Percentiles rank a stretch among this genome's conserved stretches.
Evolutionary conservation across 805 yeast genomes (phyloP).

Genomic region (Yarrowia phangngaensis): DNA sequence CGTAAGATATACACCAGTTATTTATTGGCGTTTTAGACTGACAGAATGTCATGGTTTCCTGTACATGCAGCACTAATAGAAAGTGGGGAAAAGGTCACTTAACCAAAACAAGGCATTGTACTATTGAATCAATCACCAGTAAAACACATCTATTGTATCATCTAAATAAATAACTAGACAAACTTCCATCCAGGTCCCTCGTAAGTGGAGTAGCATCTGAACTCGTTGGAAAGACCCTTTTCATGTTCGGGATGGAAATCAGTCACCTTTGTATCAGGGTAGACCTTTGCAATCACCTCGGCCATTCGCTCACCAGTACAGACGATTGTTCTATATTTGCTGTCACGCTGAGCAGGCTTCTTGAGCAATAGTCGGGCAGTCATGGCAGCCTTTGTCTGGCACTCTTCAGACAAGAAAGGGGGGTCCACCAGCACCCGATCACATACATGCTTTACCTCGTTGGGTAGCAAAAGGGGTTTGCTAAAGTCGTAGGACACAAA

Average conservation of each 20-base stretch:
- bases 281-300: conserved; percentile 54
- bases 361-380: conserved; percentile 60
- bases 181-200: conserved; percentile 69
- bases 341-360: conserved; percentile 28
- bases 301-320: conserved; percentile 91
- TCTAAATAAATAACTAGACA: too few relatives aligned
- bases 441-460: conserved; percentile 54
- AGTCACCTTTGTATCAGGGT: conserved; percentile 64
- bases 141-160: too few relatives aligned
- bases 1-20: too few relatives aligned
- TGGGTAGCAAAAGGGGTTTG: conserved; percentile 59
- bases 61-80: too few relatives aligned
- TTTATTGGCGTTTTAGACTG: too few relatives aligned
- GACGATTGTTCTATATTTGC: conserved; percentile 46
- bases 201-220: conserved; percentile 75
- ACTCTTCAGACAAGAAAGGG: conserved; percentile 76
- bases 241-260: conserved; percentile 73
- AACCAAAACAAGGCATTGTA: too few relatives aligned
- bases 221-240: conserved; percentile 83
- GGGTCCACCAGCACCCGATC: conserved; percentile 80
- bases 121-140: too few relatives aligned
- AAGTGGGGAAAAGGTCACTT: too few relatives aligned
- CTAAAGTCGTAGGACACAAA: conserved; percentile 76
- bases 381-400: conserved; percentile 65
- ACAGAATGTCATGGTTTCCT: too few relatives aligned